Percentiles rank a stretch among this genome's conserved stretches.
Evolutionary conservation across 768 basidiomycete species (phyloP).

Genomic region (Agrocybe praecox): DNA sequence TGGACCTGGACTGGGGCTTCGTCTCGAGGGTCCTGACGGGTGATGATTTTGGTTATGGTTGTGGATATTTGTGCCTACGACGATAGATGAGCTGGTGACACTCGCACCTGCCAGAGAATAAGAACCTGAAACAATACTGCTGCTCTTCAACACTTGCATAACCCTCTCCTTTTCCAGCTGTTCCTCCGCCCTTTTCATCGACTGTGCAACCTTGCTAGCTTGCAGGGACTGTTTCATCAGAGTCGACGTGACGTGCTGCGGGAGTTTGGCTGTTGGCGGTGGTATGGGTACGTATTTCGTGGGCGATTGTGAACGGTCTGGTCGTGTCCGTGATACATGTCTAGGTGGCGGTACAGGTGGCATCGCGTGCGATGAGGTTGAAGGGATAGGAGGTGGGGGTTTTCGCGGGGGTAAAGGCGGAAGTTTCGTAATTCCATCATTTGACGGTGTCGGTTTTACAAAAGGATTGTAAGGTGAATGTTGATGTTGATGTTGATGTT

Average conservation of each 20-base stretch:
- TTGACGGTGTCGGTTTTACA: slow-evolving; percentile 17
- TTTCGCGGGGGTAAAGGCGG: slow-evolving; percentile 61
- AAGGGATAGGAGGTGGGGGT: slow-evolving; percentile 29
- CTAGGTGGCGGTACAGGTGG: slow-evolving; percentile 37
- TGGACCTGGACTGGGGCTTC: slow-evolving; percentile 4
- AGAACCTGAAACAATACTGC: slow-evolving; percentile 37
- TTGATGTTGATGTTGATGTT: neutral
- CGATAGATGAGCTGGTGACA: slow-evolving; percentile 34
- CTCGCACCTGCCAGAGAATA: slow-evolving; percentile 31
- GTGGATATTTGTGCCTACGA: slow-evolving; percentile 34
- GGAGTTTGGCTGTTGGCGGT: slow-evolving; percentile 36
- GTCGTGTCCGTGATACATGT: slow-evolving; percentile 24
- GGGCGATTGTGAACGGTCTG: slow-evolving; percentile 18
- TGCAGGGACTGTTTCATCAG: slow-evolving; percentile 77
- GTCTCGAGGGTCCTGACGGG: neutral
- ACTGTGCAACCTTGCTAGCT: slow-evolving; percentile 72
- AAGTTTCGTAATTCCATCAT: slow-evolving; percentile 21
- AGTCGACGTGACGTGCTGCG: slow-evolving; percentile 56
- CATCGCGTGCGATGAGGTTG: neutral
- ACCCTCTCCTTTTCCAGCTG: slow-evolving; percentile 71
- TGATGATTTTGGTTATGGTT: slow-evolving; percentile 16
- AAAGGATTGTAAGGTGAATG: slow-evolving; percentile 43
- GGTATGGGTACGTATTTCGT: slow-evolving; percentile 12
- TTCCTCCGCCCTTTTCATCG: slow-evolving; percentile 68
- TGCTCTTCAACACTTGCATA: slow-evolving; percentile 71